These are phyloP conservation scores for Barnettozyma pratensis DNA, from an alignment of 805 yeast genomes.

Conservation along the genomic window DNA sequence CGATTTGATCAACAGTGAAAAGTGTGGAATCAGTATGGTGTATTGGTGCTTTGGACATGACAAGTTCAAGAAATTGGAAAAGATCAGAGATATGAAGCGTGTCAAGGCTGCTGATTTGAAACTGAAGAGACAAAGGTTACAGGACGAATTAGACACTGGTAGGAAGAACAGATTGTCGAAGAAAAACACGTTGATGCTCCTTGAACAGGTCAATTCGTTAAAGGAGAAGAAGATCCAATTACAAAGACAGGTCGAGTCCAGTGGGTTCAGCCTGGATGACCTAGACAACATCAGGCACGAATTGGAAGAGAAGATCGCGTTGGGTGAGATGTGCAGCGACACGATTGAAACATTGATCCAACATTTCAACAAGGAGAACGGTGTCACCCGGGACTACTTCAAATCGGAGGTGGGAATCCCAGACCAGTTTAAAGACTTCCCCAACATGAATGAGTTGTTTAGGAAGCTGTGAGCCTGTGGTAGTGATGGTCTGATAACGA, in stretches of 20 bases:
- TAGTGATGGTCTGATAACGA: too few relatives aligned
- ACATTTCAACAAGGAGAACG: conserved; percentile 30
- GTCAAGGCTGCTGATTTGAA: conserved; percentile 6
- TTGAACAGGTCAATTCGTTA: conserved; percentile 12
- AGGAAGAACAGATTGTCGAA: conserved; percentile 3
- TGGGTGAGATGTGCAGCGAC: conserved; percentile 27
- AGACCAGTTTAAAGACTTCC: conserved; percentile 31
- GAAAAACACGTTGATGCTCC: conserved; percentile 1
- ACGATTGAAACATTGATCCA: conserved; percentile 37
- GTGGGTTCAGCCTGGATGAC: conserved; percentile 12
- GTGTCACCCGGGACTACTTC: conserved; percentile 27
- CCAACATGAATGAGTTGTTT: conserved; percentile 9
- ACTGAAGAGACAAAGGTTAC: conserved; percentile 9
- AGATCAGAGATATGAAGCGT: conserved; percentile 1
- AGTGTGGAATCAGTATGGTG: conserved; percentile 49
- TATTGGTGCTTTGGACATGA: conserved; percentile 46
- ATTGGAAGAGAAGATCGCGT: conserved; percentile 8
- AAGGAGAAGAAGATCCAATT: conserved; percentile 8
- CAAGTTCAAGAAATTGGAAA: conserved; percentile 19
- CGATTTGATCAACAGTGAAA: conserved; percentile 42
- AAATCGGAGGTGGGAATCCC: conserved; percentile 40
- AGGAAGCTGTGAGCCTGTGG: too few relatives aligned
- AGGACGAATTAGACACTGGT: conserved; percentile 5
- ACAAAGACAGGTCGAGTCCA: conserved; percentile 6
- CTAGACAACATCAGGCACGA: conserved; percentile 7